phyloP scores from a whole-genome alignment of 176 grass and related monocot species.

The Zoysia japonica region DNA sequence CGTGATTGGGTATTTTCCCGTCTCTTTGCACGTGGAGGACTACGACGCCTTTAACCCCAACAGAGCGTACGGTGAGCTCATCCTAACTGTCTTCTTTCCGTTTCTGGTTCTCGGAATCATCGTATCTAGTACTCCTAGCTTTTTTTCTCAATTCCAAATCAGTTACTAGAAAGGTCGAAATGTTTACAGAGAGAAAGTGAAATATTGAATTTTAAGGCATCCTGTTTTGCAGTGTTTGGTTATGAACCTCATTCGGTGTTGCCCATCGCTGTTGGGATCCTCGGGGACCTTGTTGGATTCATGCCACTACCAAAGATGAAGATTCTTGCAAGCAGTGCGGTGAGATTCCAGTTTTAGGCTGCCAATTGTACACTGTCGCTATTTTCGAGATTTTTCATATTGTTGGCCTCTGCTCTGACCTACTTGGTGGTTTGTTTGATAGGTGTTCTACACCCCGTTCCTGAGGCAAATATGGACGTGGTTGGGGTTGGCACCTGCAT shows the following conservation, averaged over 20 bases:
- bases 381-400: background rate
- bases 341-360: constrained; percentile 45
- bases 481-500: constrained; percentile 74
- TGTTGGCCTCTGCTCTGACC: constrained; percentile 11
- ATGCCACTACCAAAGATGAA: constrained; percentile 75
- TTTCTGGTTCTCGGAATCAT: constrained; percentile 11
- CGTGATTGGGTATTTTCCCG: constrained; percentile 78
- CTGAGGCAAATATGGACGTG: constrained; percentile 94
- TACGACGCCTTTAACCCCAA: constrained; percentile 66
- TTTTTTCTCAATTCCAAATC: background rate
- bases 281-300: constrained; percentile 62
- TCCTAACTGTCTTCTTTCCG: background rate
- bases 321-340: constrained; percentile 85
- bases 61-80: constrained; percentile 76
- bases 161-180: background rate
- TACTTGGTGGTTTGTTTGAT: constrained; percentile 7
- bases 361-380: background rate
- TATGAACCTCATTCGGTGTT: constrained; percentile 90
- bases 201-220: background rate
- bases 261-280: constrained; percentile 61
- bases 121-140: background rate
- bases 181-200: background rate
- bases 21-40: constrained; percentile 77
- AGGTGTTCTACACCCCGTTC: constrained; percentile 98
- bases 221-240: constrained; percentile 67